Percentiles rank a stretch among this genome's conserved stretches.
These are phyloP conservation scores for Candida michaelii DNA, from an alignment of 805 yeast genomes.

Conservation along the genomic window DNA sequence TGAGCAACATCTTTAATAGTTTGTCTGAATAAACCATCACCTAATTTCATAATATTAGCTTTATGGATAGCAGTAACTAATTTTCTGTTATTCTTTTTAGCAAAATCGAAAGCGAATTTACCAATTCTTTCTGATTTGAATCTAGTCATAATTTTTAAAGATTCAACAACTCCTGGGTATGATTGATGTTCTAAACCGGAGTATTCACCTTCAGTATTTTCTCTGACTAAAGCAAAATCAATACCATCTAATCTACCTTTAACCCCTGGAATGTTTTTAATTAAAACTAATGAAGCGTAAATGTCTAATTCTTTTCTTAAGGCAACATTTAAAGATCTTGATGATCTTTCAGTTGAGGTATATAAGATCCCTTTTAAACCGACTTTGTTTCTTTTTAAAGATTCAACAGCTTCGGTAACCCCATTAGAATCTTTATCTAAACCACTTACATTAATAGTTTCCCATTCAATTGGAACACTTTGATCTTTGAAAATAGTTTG, in stretches of 20 bases:
- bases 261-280: slow-evolving; percentile 93
- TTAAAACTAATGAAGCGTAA: slow-evolving; percentile 91
- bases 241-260: slow-evolving; percentile 84
- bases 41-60: slow-evolving; percentile 98
- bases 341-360: slow-evolving; percentile 77
- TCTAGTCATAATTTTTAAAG: slow-evolving; percentile 91
- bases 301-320: slow-evolving; percentile 94
- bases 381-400: slow-evolving; percentile 92
- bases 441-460: slow-evolving; percentile 50
- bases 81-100: slow-evolving; percentile 87
- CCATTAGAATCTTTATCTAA: slow-evolving; percentile 60
- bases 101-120: slow-evolving; percentile 95
- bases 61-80: slow-evolving; percentile 96
- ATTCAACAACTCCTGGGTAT: slow-evolving; percentile 96
- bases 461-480: slow-evolving; percentile 93
- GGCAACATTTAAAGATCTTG: slow-evolving; percentile 91
- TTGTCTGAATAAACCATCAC: slow-evolving; percentile 96
- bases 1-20: slow-evolving; percentile 83
- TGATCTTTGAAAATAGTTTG: slow-evolving; percentile 84
- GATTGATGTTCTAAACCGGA: slow-evolving; percentile 98
- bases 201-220: slow-evolving; percentile 98
- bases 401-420: slow-evolving; percentile 81
- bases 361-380: slow-evolving; percentile 95
- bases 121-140: slow-evolving; percentile 96
- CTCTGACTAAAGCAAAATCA: slow-evolving; percentile 94